A percentile compares a stretch with the other conserved stretches of the same genome.
phyloP scores from a whole-genome alignment of 2,329 filamentous ascomycete species.

The Xylaria sp. region DNA sequence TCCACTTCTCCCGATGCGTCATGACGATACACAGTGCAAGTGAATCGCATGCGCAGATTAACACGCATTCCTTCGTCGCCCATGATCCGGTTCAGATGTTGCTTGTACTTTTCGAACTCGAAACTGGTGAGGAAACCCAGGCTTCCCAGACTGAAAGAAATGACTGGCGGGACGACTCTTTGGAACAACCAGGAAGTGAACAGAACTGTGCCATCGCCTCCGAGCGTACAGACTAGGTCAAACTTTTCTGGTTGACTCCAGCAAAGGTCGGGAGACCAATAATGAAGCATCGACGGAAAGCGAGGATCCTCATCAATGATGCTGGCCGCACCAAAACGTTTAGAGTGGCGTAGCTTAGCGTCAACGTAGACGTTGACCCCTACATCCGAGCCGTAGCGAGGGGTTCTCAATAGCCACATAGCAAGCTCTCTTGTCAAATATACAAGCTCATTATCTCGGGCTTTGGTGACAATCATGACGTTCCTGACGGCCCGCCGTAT shows the following conservation, averaged over 20 bases:
- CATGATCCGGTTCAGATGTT: slow-evolving; percentile 89
- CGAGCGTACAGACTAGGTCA: slow-evolving; percentile 89
- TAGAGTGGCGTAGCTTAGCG: slow-evolving; percentile 87
- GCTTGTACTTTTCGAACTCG: slow-evolving; percentile 87
- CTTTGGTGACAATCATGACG: slow-evolving; percentile 99
- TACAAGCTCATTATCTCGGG: slow-evolving; percentile 92
- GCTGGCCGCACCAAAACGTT: slow-evolving; percentile 82
- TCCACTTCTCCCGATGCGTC: slow-evolving; percentile 71
- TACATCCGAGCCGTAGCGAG: slow-evolving; percentile 87
- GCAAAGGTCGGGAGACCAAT: slow-evolving; percentile 97
- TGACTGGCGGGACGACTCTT: slow-evolving; percentile 83
- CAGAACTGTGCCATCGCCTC: slow-evolving; percentile 86
- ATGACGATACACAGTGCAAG: slow-evolving; percentile 92
- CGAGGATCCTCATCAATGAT: slow-evolving; percentile 79
- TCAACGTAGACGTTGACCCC: slow-evolving; percentile 99
- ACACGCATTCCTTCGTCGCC: slow-evolving; percentile 95
- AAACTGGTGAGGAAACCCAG: slow-evolving; percentile 91
- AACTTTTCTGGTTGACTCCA: slow-evolving; percentile 95
- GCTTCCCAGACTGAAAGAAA: slow-evolving; percentile 86
- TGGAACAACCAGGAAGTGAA: slow-evolving; percentile 95
- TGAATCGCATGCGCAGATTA: slow-evolving; percentile 98
- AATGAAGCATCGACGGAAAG: slow-evolving; percentile 86
- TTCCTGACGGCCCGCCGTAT: slow-evolving; percentile 92
- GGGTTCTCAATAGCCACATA: slow-evolving; percentile 87
- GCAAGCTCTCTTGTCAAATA: slow-evolving; percentile 87